Conservation (phyloP, 306 rosid species). For the Cucurbita maxima region DNA sequence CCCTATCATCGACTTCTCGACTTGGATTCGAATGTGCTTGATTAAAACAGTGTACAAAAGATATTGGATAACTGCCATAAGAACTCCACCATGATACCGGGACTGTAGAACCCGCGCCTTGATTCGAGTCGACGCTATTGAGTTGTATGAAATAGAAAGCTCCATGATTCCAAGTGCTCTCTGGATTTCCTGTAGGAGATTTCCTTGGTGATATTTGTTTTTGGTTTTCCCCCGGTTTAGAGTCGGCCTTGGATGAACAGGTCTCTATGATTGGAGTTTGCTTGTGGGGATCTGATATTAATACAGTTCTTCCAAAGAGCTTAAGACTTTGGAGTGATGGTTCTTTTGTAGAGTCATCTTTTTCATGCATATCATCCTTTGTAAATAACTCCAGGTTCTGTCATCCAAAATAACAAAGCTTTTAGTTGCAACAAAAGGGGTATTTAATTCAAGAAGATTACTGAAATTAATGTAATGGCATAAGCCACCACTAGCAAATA, state of each 20-base stretch:
- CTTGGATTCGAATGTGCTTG: conserved; percentile 13
- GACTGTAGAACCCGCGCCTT: conserved; percentile 10
- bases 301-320: conserved; percentile 61
- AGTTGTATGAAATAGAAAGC: conserved; percentile 16
- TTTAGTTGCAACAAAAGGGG: neutral
- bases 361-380: conserved; percentile 14
- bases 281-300: conserved; percentile 24
- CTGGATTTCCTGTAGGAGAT: conserved; percentile 1
- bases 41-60: conserved; percentile 12
- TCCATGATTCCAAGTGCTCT: conserved; percentile 9
- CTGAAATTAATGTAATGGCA: too few species aligned
- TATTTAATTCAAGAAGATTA: neutral
- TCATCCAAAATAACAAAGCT: conserved; percentile 5
- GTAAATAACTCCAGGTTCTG: conserved; percentile 33
- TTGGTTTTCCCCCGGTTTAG: neutral
- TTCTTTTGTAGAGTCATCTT: conserved; percentile 26
- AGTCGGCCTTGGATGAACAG: neutral
- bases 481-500: too few species aligned
- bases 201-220: conserved; percentile 6
- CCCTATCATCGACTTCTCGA: conserved; percentile 17
- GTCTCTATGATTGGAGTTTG: neutral
- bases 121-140: conserved; percentile 18
- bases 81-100: conserved; percentile 4
- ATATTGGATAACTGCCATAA: conserved; percentile 12
- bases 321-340: conserved; percentile 31